These are phyloP conservation scores for Aphanomyces cochlioides DNA, from an alignment of 352 stramenopile species.

Conservation along the genomic window DNA sequence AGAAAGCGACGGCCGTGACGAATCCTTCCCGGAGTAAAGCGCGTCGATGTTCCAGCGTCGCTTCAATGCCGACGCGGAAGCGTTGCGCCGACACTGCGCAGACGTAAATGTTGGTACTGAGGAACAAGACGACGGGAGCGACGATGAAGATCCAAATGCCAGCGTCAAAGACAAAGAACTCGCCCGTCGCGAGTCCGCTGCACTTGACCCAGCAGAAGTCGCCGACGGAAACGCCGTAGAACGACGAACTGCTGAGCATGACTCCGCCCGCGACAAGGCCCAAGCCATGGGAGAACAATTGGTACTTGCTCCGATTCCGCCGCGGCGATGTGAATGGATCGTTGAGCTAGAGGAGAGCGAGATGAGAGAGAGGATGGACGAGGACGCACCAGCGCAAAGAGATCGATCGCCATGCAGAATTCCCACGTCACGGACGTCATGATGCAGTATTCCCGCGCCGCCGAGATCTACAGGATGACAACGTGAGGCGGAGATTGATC, in stretches of 20 bases:
- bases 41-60: constrained; percentile 52
- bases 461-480: constrained; percentile 42
- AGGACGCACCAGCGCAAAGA: constrained; percentile 58
- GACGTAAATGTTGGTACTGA: constrained; percentile 63
- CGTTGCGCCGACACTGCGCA: constrained; percentile 46
- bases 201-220: constrained; percentile 74
- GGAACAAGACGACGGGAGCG: constrained; percentile 45
- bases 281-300: constrained; percentile 44
- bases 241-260: constrained; percentile 36
- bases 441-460: constrained; percentile 63
- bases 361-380: background rate
- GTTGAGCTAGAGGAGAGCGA: constrained; percentile 45
- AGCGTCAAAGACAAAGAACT: constrained; percentile 34
- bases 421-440: constrained; percentile 71
- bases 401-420: constrained; percentile 63
- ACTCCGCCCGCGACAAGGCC: constrained; percentile 27
- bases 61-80: constrained; percentile 58
- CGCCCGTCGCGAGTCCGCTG: constrained; percentile 40
- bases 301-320: constrained; percentile 64
- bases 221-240: constrained; percentile 59
- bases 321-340: constrained; percentile 75
- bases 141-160: constrained; percentile 73
- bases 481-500: background rate
- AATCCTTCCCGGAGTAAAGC: constrained; percentile 65
- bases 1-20: constrained; percentile 61